phyloP scores from a whole-genome alignment of 192 early-diverging fungal genomes.

The Coemansia sp. region DNA sequence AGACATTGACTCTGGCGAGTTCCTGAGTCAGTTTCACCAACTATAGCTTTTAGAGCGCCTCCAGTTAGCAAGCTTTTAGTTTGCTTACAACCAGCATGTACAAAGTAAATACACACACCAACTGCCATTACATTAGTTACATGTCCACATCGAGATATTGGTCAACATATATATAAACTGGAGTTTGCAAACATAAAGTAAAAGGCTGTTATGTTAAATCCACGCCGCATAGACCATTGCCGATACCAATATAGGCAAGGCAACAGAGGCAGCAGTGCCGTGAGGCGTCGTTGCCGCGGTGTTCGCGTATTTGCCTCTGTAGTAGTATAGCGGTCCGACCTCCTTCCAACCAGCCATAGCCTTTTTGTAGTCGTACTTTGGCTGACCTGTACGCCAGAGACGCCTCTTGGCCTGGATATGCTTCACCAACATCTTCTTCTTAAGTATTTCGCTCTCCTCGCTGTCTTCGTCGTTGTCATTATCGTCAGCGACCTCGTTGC shows the following conservation, averaged over 20 bases:
- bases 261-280: conserved; percentile 3
- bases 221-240: neutral
- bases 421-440: conserved; percentile 42
- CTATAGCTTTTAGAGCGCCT: neutral
- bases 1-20: conserved; percentile 49
- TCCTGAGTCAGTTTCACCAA: conserved; percentile 29
- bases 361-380: conserved; percentile 51
- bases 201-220: neutral
- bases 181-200: neutral
- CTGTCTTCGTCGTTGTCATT: conserved; percentile 32
- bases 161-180: neutral
- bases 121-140: neutral
- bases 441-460: conserved; percentile 25
- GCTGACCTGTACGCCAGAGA: conserved; percentile 51
- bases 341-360: conserved; percentile 52
- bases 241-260: neutral
- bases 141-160: neutral
- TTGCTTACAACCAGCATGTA: neutral
- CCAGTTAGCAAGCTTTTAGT: no score
- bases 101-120: conserved; percentile 2
- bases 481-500: conserved; percentile 34
- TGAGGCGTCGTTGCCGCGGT: conserved; percentile 12
- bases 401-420: conserved; percentile 48
- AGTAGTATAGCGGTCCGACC: conserved; percentile 53
- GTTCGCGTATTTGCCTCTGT: conserved; percentile 52